Evolutionary conservation across 495 filamentous ascomycete species (phyloP).

Genomic region (Hypoxylon intermedium): DNA sequence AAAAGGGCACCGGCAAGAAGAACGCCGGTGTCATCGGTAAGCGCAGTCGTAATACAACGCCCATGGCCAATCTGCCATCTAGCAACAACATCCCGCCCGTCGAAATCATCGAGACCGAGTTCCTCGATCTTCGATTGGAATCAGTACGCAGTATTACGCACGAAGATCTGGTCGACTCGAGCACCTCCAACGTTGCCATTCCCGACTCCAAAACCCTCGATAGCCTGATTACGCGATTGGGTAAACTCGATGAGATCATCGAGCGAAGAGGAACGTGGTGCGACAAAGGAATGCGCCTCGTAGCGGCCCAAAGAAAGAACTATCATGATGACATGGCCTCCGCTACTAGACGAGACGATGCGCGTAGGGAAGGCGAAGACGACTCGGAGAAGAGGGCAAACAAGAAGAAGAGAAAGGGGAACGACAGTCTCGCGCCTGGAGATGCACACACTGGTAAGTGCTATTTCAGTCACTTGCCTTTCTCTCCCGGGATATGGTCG

Average conservation of each 20-base stretch:
- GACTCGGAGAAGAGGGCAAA: slow-evolving; percentile 60
- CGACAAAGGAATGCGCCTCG: slow-evolving; percentile 75
- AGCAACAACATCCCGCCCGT: slow-evolving; percentile 58
- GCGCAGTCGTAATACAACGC: slow-evolving; percentile 86
- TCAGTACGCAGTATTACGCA: slow-evolving; percentile 65
- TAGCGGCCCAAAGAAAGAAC: slow-evolving; percentile 69
- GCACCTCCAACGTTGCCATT: slow-evolving; percentile 66
- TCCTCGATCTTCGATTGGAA: slow-evolving; percentile 64
- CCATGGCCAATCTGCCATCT: slow-evolving; percentile 65
- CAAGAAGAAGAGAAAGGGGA: slow-evolving; percentile 66
- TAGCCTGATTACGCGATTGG: slow-evolving; percentile 69
- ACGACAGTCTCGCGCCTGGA: slow-evolving; percentile 65
- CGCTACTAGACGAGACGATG: slow-evolving; percentile 51
- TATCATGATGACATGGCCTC: slow-evolving; percentile 57
- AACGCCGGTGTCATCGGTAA: slow-evolving; percentile 71
- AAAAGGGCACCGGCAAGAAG: slow-evolving; percentile 81
- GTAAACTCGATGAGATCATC: slow-evolving; percentile 68
- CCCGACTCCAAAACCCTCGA: slow-evolving; percentile 79
- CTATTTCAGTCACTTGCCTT: not conserved
- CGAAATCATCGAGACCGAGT: slow-evolving; percentile 67
- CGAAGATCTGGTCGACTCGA: slow-evolving; percentile 74
- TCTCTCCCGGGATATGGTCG: no score
- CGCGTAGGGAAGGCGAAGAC: slow-evolving; percentile 50
- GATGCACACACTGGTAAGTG: slow-evolving; percentile 71
- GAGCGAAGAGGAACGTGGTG: slow-evolving; percentile 67